Base-by-base conservation (phyloP, 2,329 filamentous ascomycete species). In the Fusarium algeriense region DNA sequence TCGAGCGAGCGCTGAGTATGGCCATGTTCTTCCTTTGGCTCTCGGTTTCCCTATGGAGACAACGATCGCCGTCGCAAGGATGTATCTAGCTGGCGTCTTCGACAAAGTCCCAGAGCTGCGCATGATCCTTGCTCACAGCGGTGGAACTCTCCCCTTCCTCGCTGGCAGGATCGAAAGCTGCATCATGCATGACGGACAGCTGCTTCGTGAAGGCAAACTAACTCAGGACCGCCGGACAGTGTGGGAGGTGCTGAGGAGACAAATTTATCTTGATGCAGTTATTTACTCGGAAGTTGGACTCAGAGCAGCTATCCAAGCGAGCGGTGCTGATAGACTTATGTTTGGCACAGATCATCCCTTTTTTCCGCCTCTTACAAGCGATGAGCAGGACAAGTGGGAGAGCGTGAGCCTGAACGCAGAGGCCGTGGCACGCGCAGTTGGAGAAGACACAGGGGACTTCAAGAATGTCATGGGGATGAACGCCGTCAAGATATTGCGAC, bases 1-100 rank as follows among this genome's bases (percentile, higher is more conserved):
- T 0, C 85, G 91, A 11, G 89, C 88, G 0, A 83, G 80, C 43
- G 84, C 83, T 26, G 90, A 91, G 66, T 97, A 97, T 78, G 95
- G 95, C 1, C 95, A 97, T 79, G 94, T 97, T 2, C 85, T 98
- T 5, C 93, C 94, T 0, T 84, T 98, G 1, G 93, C 94, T 0
- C 83, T 98, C 6, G 95, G 95, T 0, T 97, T 97, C 78, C 94
- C 95, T 0, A 88, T 98, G 73, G 95, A 98, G 82, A 98, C 95
- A 1, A 97, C 95, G 3, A 95, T 98, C 74, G 93, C 94, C 0
- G 91, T 97, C 4, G 90, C 93, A 7, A 86, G 95, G 49, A 97
- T 98, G 93, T 90, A 94, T 58, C 84, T 98, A n/a, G 88, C 91
- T 0, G 93, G 93, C 0, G 92, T 97, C 1, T 97, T 96, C 80